Conservation (phyloP, 768 basidiomycete genomes). For the Zangia roseola region DNA sequence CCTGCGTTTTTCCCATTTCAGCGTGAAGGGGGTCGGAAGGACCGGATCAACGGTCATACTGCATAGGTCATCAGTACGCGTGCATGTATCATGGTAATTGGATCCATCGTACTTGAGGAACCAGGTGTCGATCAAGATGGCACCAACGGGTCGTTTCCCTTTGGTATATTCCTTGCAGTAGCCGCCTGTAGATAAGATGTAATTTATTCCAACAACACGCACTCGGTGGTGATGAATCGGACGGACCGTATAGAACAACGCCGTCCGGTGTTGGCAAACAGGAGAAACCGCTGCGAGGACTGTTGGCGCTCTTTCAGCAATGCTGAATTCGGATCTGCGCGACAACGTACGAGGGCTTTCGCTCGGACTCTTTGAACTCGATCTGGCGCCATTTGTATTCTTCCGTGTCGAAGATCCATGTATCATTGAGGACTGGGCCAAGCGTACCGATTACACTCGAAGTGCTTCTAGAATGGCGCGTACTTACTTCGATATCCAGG, state of each 20-base stretch:
- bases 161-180: constrained; percentile 90
- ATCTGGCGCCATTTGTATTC: constrained; percentile 85
- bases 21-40: constrained; percentile 34
- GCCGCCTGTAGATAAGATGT: constrained; percentile 52
- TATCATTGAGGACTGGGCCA: constrained; percentile 77
- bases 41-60: constrained; percentile 35
- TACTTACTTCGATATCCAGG: constrained; percentile 71
- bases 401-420: constrained; percentile 84
- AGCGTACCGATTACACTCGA: neutral
- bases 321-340: too few species aligned
- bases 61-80: neutral
- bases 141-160: constrained; percentile 78
- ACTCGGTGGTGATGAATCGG: neutral
- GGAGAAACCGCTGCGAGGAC: constrained; percentile 80
- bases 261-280: constrained; percentile 79
- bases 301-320: constrained; percentile 21
- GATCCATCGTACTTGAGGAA: constrained; percentile 56
- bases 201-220: neutral
- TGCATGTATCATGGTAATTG: neutral
- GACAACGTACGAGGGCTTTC: constrained; percentile 63
- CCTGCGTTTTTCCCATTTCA: constrained; percentile 89
- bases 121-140: constrained; percentile 93
- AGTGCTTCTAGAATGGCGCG: too few species aligned
- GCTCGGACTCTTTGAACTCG: constrained; percentile 68
- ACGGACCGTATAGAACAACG: constrained; percentile 70